Evolutionary conservation across 352 stramenopile genomes (phyloP).

Genomic region (Phytophthora sojae): DNA sequence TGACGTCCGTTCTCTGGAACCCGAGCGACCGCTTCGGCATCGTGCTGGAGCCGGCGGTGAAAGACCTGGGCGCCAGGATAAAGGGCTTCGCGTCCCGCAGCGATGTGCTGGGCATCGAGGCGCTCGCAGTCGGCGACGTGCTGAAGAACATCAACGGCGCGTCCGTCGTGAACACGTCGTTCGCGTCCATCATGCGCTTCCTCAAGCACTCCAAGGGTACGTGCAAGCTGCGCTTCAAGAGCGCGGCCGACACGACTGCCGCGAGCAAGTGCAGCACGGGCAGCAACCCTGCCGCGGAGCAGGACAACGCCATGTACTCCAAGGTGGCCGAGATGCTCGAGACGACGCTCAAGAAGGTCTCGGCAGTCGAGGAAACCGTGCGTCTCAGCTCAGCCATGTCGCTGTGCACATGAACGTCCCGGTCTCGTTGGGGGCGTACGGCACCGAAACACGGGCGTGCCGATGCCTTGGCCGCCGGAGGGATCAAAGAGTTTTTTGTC

Average conservation of each 20-base stretch:
- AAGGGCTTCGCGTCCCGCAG: slow-evolving; percentile 72
- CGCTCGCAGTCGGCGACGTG: slow-evolving; percentile 63
- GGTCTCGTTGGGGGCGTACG: background rate
- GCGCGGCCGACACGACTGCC: slow-evolving; percentile 4
- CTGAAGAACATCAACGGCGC: slow-evolving; percentile 83
- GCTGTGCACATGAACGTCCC: slow-evolving; percentile 51
- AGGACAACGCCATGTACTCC: slow-evolving; percentile 57
- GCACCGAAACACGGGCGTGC: background rate
- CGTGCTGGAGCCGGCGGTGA: slow-evolving; percentile 54
- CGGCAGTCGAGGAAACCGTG: slow-evolving; percentile 76
- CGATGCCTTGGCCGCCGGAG: too few species aligned
- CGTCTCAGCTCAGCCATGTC: slow-evolving; percentile 81
- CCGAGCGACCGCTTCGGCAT: slow-evolving; percentile 80
- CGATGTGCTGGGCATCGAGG: slow-evolving; percentile 74
- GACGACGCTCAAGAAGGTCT: slow-evolving; percentile 78
- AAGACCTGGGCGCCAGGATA: slow-evolving; percentile 67
- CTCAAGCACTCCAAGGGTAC: slow-evolving; percentile 81
- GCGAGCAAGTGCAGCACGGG: slow-evolving; percentile 37
- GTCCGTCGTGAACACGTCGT: slow-evolving; percentile 57
- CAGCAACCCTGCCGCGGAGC: slow-evolving; percentile 46
- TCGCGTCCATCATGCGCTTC: slow-evolving; percentile 77
- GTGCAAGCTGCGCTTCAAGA: slow-evolving; percentile 79
- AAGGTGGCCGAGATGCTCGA: slow-evolving; percentile 80
- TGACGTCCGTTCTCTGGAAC: slow-evolving; percentile 79
- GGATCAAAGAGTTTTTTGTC: background rate